phyloP scores from a whole-genome alignment of 2,329 filamentous ascomycete genomes.

The Botrytis galanthina region DNA sequence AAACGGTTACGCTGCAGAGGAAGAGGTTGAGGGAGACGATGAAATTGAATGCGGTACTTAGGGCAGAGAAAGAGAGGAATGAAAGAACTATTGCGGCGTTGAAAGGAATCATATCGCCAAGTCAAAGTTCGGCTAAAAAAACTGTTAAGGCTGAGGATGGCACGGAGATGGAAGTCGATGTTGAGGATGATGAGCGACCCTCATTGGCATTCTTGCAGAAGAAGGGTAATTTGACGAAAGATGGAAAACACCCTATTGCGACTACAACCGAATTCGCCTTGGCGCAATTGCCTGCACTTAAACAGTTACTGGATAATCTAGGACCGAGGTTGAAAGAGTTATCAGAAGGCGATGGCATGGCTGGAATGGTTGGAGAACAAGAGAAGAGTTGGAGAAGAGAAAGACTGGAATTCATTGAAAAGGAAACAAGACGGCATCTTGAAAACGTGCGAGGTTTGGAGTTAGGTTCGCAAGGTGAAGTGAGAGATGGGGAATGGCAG shows the following conservation, averaged over 20 bases:
- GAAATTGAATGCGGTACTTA: constrained; percentile 67
- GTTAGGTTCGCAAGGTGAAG: constrained; percentile 57
- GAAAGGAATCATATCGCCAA: constrained; percentile 51
- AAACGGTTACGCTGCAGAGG: constrained; percentile 69
- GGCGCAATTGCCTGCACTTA: constrained; percentile 77
- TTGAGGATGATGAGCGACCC: neutral
- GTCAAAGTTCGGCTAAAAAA: neutral
- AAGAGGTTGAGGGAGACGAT: constrained; percentile 75
- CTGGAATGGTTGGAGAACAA: constrained; percentile 39
- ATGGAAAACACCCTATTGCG: constrained; percentile 56
- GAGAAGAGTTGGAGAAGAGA: constrained; percentile 64
- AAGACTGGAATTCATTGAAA: constrained; percentile 79
- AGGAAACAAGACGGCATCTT: constrained; percentile 71
- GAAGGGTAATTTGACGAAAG: constrained; percentile 50
- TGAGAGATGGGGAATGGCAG: constrained; percentile 64
- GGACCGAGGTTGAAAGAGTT: constrained; percentile 59
- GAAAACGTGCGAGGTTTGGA: constrained; percentile 69
- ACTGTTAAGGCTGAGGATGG: constrained; percentile 26
- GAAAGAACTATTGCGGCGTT: constrained; percentile 67
- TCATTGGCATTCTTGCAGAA: constrained; percentile 57
- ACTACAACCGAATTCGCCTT: constrained; percentile 77
- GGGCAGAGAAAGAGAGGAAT: constrained; percentile 69
- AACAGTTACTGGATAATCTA: constrained; percentile 65
- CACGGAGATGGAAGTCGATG: neutral
- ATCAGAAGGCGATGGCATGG: constrained; percentile 41